Percentiles rank a stretch among this genome's conserved stretches.
These are phyloP conservation scores for Fusarium sp. DNA, from an alignment of 2,329 filamentous ascomycete genomes.

Conservation along the genomic window DNA sequence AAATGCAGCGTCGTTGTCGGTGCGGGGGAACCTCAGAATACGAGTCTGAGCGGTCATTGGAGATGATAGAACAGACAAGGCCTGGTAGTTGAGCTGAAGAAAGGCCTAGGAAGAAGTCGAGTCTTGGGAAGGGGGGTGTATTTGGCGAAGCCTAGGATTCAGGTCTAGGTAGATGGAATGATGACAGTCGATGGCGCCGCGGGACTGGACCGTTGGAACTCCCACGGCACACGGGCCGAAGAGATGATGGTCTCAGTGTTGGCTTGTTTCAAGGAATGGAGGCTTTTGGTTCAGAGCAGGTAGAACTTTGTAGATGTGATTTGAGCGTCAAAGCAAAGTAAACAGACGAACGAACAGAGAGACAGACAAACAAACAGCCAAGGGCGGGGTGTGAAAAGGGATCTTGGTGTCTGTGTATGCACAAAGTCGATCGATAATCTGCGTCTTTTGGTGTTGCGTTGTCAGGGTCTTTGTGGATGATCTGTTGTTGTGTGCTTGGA, in stretches of 20 bases:
- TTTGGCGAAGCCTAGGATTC: conserved; percentile 11
- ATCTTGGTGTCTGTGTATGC: not conserved
- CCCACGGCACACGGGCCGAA: conserved; percentile 37
- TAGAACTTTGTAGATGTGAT: not conserved
- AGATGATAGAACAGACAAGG: conserved; percentile 2
- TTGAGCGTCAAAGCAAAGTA: conserved; percentile 3
- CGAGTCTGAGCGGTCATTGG: conserved; percentile 39
- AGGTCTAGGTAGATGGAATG: conserved; percentile 26
- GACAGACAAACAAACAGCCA: not conserved
- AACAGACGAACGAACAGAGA: not conserved
- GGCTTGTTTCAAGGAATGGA: conserved; percentile 31
- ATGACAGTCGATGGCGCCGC: conserved; percentile 24
- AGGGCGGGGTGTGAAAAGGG: conserved; percentile 1
- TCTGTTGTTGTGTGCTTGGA: conserved; percentile 36
- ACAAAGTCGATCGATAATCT: not conserved
- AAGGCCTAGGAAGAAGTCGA: conserved; percentile 5
- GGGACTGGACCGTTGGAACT: conserved; percentile 16
- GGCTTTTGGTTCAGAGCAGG: conserved; percentile 12
- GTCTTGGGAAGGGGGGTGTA: not conserved
- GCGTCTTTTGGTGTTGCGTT: not conserved
- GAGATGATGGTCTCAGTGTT: conserved; percentile 18
- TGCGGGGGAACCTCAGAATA: conserved; percentile 68
- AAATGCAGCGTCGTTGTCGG: conserved; percentile 60
- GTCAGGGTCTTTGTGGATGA: conserved; percentile 20
- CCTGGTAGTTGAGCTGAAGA: conserved; percentile 6